These are phyloP conservation scores for Camelina laxa DNA, from an alignment of 345 rosid genomes.

Conservation along the genomic window DNA sequence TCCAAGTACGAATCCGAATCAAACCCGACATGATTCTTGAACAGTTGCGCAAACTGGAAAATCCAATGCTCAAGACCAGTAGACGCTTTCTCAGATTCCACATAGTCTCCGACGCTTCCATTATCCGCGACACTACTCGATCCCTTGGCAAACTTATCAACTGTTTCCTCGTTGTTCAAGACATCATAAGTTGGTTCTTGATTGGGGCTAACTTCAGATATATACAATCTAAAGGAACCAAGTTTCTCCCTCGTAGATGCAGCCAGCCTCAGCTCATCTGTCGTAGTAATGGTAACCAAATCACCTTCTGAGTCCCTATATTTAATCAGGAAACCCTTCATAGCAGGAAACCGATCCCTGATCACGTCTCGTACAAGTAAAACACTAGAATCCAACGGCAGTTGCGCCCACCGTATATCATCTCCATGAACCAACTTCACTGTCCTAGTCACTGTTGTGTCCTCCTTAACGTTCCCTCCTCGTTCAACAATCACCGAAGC, in stretches of 20 bases:
- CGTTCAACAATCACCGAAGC: slow-evolving; percentile 45
- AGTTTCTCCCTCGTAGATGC: slow-evolving; percentile 53
- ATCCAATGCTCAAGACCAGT: slow-evolving; percentile 77
- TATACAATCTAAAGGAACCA: slow-evolving; percentile 71
- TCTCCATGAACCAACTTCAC: slow-evolving; percentile 90
- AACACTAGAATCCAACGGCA: slow-evolving; percentile 67
- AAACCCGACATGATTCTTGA: slow-evolving; percentile 90
- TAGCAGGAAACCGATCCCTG: slow-evolving; percentile 71
- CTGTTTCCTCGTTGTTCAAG: slow-evolving; percentile 43
- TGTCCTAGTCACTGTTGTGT: slow-evolving; percentile 59
- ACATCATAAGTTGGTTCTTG: slow-evolving; percentile 86
- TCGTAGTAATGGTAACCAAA: slow-evolving; percentile 83
- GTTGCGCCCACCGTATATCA: slow-evolving; percentile 91
- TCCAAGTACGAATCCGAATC: slow-evolving; percentile 91
- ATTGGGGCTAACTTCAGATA: slow-evolving; percentile 69
- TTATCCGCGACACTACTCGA: slow-evolving; percentile 41
- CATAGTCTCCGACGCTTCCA: slow-evolving; percentile 44
- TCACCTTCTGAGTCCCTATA: slow-evolving; percentile 89
- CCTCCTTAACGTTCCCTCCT: slow-evolving; percentile 51
- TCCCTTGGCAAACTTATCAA: slow-evolving; percentile 40
- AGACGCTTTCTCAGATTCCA: slow-evolving; percentile 49
- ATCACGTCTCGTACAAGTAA: slow-evolving; percentile 74
- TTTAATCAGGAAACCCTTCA: slow-evolving; percentile 78
- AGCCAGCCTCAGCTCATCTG: slow-evolving; percentile 75
- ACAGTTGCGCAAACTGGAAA: slow-evolving; percentile 82